Percentiles rank a stretch among this genome's conserved stretches.
phyloP scores from a whole-genome alignment of 768 basidiomycete species.

The Serendipita vermifera region DNA sequence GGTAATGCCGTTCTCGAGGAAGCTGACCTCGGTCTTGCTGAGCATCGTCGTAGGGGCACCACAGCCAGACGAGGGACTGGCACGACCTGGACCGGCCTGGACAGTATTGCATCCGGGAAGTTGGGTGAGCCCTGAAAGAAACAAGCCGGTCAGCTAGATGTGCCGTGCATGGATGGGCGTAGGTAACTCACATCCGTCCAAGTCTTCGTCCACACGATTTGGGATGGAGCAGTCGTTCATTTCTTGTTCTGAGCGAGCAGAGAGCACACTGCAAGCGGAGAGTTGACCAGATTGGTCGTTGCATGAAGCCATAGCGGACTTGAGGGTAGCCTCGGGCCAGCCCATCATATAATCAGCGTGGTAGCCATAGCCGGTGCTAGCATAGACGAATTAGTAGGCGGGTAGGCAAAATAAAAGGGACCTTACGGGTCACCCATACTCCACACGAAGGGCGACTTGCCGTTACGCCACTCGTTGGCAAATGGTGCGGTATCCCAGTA shows the following conservation, averaged over 20 bases:
- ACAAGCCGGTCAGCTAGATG: background rate
- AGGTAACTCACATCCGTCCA: slow-evolving; percentile 11
- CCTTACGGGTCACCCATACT: slow-evolving; percentile 14
- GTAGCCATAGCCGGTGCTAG: slow-evolving; percentile 13
- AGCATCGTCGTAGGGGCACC: slow-evolving; percentile 9
- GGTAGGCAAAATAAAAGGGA: background rate
- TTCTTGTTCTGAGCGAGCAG: slow-evolving; percentile 11
- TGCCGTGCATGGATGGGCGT: background rate
- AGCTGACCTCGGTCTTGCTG: slow-evolving; percentile 3
- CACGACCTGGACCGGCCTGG: slow-evolving; percentile 7
- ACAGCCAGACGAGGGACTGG: slow-evolving; percentile 5
- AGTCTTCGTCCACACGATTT: slow-evolving; percentile 11
- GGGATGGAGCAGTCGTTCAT: slow-evolving; percentile 14
- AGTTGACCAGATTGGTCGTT: slow-evolving; percentile 10
- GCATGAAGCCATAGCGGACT: slow-evolving; percentile 10
- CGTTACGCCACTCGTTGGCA: slow-evolving; percentile 12
- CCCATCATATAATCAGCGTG: slow-evolving; percentile 15
- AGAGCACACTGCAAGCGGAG: slow-evolving; percentile 7
- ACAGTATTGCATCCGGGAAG: slow-evolving; percentile 10
- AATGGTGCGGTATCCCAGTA: slow-evolving; percentile 13
- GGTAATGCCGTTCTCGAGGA: slow-evolving; percentile 9
- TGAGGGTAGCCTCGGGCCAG: slow-evolving; percentile 9
- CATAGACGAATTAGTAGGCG: background rate
- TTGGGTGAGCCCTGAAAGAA: background rate
- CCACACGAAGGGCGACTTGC: slow-evolving; percentile 14